phyloP scores from a whole-genome alignment of 1,139 yeast species.

The Yarrowia galli region DNA sequence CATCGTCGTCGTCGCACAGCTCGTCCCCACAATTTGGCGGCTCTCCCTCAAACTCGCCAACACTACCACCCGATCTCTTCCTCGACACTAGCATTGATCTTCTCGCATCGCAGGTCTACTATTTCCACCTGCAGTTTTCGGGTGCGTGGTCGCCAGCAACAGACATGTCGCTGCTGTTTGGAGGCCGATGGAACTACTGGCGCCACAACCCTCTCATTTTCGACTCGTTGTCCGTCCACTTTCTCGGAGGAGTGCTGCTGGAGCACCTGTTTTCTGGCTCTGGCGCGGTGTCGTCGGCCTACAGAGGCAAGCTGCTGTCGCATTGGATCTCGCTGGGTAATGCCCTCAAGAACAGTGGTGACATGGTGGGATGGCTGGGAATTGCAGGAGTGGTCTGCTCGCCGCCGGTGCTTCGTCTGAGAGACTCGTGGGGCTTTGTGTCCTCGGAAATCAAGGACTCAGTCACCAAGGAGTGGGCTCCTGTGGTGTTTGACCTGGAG shows the following conservation, averaged over 20 bases:
- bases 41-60: slow-evolving; percentile 40
- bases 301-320: slow-evolving; percentile 71
- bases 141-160: slow-evolving; percentile 75
- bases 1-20: slow-evolving; percentile 34
- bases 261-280: slow-evolving; percentile 70
- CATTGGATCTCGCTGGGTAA: slow-evolving; percentile 92
- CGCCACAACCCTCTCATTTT: slow-evolving; percentile 68
- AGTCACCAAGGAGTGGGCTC: slow-evolving; percentile 89
- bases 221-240: slow-evolving; percentile 77
- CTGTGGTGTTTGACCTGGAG: slow-evolving; percentile 88
- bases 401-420: slow-evolving; percentile 77
- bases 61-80: slow-evolving; percentile 50
- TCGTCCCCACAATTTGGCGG: slow-evolving; percentile 39
- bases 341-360: slow-evolving; percentile 78
- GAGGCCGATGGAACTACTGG: slow-evolving; percentile 54
- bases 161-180: slow-evolving; percentile 64
- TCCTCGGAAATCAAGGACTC: slow-evolving; percentile 65
- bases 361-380: slow-evolving; percentile 95
- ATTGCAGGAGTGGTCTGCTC: slow-evolving; percentile 85
- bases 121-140: slow-evolving; percentile 52
- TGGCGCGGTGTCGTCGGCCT: slow-evolving; percentile 46
- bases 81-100: slow-evolving; percentile 47
- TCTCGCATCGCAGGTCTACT: slow-evolving; percentile 52
- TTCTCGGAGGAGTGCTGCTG: slow-evolving; percentile 73
- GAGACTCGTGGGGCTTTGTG: slow-evolving; percentile 78